Evolutionary conservation across 2,329 filamentous ascomycete species (phyloP).

Genomic region (Sarocladium strictum): DNA sequence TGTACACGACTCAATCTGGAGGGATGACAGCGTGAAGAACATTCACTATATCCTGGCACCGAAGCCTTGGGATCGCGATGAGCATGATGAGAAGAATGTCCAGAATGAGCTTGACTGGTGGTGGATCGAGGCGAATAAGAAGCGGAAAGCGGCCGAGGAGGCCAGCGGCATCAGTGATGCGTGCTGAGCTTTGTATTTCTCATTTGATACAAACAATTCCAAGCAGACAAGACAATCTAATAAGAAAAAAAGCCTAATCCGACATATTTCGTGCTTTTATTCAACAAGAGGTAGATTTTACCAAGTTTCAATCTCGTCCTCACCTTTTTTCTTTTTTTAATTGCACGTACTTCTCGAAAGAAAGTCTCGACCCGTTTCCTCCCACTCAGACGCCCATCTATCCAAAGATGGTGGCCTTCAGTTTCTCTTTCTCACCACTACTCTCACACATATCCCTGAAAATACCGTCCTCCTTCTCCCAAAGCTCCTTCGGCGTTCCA

Average conservation of each 20-base stretch:
- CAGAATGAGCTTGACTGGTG: conserved; percentile 41
- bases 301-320: too few species aligned
- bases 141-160: conserved; percentile 36
- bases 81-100: conserved; percentile 36
- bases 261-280: too few species aligned
- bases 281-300: too few species aligned
- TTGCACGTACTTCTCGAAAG: not conserved
- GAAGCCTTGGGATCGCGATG: conserved; percentile 55
- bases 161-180: conserved; percentile 25
- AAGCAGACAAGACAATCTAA: too few species aligned
- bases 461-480: conserved; percentile 44
- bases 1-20: conserved; percentile 52
- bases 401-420: conserved; percentile 39
- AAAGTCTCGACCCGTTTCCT: not conserved
- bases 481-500: conserved; percentile 57
- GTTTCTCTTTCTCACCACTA: conserved; percentile 51
- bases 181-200: not conserved
- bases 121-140: conserved; percentile 47
- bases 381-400: not conserved
- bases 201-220: too few species aligned
- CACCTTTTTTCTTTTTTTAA: not conserved
- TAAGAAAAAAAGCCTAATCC: too few species aligned
- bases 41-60: conserved; percentile 56
- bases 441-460: conserved; percentile 60
- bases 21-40: conserved; percentile 52